Evolutionary conservation across 805 yeast species (phyloP), one percentile per base, ranked within the genome.

Genomic region (Myxozyma neotropica): DNA sequence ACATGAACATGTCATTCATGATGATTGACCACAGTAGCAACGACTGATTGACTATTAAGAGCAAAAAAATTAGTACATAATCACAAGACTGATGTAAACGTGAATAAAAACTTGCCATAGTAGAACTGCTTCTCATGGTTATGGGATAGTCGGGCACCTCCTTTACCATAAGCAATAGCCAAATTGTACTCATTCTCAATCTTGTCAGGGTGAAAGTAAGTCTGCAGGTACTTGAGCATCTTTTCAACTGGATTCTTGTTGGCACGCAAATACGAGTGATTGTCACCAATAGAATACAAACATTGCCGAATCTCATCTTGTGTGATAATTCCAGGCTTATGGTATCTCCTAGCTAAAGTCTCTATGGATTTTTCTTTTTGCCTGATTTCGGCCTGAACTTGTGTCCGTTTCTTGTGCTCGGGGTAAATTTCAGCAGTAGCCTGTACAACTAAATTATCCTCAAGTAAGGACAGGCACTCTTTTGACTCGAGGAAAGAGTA

Each of bases 231-330:
- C 50, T 78, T 76, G 24, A 85, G 72, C 82, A 87, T 85, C 65
- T 86, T 77, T 52, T 78, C 75, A 26, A 87, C 86, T 4, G 95
- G 93, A 39, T 80, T 75, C 62, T 88, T 78, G 68, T 88, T 88
- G 57, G 88, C 80, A 58, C 85, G 81, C 1, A 87, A 79, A 67
- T 87, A 88, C 0, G 91, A 81, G 68, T 86, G 85, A 74, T 84
- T 87, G 70, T 88, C 95, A 40, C 93, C 92, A 53, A 88, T 82
- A 0, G 94, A 88, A 69, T 88, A 88, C 21, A 88, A 70, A 3
- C 85, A 83, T 67, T 85, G 90, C 40, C 88, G 78, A n/a, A 87
- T 79, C 47, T 85, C 87, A 52, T 87, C 92, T 57, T 78, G 80
- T 19, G 78, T 64, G 47, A 80, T 75, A 4, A 53, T 35, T 13